phyloP scores from a whole-genome alignment of 1,139 yeast genomes.

The Geotrichum aggregatum region DNA sequence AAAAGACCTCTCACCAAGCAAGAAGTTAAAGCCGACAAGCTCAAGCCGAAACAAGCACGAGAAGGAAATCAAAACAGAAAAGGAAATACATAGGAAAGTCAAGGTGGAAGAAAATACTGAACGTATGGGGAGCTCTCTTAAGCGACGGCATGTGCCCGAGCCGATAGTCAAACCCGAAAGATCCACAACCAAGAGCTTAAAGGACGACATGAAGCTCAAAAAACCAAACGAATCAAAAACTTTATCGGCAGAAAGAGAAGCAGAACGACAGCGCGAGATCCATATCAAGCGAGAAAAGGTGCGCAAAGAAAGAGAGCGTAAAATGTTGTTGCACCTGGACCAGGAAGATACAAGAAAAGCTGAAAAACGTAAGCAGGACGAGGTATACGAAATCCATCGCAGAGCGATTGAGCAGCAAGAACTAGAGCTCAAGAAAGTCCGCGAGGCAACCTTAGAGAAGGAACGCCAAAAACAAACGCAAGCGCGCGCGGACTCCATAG shows the following conservation, averaged over 20 bases:
- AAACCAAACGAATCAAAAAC: neutral
- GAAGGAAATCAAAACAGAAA: constrained; percentile 1
- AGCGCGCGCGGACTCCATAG: constrained; percentile 15
- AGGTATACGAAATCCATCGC: too few relatives aligned
- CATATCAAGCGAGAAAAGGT: constrained; percentile 26
- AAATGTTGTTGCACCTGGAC: constrained; percentile 31
- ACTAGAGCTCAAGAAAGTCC: constrained; percentile 39
- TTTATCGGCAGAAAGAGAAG: neutral
- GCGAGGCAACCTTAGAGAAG: constrained; percentile 28
- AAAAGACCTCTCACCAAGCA: neutral
- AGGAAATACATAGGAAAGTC: neutral
- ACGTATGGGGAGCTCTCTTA: neutral
- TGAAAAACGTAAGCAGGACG: constrained; percentile 28
- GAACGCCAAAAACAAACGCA: constrained; percentile 19
- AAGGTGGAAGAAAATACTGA: neutral
- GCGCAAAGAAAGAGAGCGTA: constrained; percentile 28
- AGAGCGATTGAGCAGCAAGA: constrained; percentile 29
- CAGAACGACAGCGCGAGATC: constrained; percentile 23
- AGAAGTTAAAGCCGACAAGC: neutral
- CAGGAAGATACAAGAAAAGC: constrained; percentile 40
- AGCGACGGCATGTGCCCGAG: neutral
- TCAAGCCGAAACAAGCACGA: neutral
- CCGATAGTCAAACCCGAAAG: neutral
- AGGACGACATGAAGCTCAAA: neutral
- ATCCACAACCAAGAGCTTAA: neutral